These are phyloP conservation scores for Aspergillus niger DNA, from an alignment of 2,329 filamentous ascomycete genomes.

Conservation along the genomic window DNA sequence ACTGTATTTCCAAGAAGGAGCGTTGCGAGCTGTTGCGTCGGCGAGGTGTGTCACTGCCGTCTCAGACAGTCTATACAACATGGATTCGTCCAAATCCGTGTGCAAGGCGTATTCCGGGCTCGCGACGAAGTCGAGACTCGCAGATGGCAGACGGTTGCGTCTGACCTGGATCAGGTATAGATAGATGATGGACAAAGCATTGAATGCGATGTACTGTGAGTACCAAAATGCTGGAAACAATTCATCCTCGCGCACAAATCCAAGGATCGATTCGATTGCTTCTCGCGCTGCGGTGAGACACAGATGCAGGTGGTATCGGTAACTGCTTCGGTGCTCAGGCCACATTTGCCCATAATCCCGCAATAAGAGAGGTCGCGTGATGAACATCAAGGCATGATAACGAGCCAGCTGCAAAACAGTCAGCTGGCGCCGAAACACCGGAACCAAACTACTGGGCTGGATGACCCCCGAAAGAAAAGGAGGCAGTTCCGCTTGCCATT, in stretches of 20 bases:
- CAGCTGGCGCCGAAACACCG: slow-evolving; percentile 24
- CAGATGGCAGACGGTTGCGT: slow-evolving; percentile 15
- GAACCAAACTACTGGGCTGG: slow-evolving; percentile 24
- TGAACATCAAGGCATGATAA: slow-evolving; percentile 25
- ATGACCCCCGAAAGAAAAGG: slow-evolving; percentile 22
- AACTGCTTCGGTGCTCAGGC: slow-evolving; percentile 19
- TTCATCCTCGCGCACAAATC: slow-evolving; percentile 24
- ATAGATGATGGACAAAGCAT: slow-evolving; percentile 27
- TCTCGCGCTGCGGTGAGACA: slow-evolving; percentile 22
- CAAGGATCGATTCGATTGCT: slow-evolving; percentile 23
- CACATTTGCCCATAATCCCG: slow-evolving; percentile 23
- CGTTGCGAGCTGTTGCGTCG: slow-evolving; percentile 22
- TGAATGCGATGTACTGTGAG: slow-evolving; percentile 29
- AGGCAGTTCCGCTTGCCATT: slow-evolving; percentile 21
- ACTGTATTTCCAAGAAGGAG: slow-evolving; percentile 25
- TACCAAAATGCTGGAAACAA: slow-evolving; percentile 29
- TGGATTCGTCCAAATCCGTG: slow-evolving; percentile 13
- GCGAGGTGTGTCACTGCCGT: slow-evolving; percentile 21
- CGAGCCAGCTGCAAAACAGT: slow-evolving; percentile 26
- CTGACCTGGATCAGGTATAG: slow-evolving; percentile 21
- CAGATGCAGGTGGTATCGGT: slow-evolving; percentile 14
- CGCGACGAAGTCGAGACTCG: neutral
- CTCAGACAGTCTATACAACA: slow-evolving; percentile 20
- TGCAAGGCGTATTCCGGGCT: neutral
- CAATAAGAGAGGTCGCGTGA: slow-evolving; percentile 22